Percentiles rank a stretch among this genome's conserved stretches.
Conservation (phyloP, 306 rosid species). For the Neltuma alba region DNA sequence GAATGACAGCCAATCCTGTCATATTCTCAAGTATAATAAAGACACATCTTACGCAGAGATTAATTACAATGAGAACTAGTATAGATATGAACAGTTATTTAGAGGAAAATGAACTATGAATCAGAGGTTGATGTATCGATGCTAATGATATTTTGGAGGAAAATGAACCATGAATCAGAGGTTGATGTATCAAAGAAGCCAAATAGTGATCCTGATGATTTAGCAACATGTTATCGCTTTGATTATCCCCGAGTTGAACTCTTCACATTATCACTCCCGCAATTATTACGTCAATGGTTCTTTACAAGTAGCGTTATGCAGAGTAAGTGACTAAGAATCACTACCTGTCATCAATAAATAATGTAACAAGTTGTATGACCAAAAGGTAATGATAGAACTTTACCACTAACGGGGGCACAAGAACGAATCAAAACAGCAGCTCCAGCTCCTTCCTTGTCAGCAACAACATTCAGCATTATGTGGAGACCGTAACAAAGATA, state of each 20-base stretch:
- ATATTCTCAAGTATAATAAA: neutral
- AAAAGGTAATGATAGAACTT: slow-evolving; percentile 5
- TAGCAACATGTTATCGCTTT: neutral
- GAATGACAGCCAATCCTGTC: slow-evolving; percentile 82
- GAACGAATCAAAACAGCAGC: slow-evolving; percentile 90
- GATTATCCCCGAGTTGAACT: slow-evolving; percentile 3
- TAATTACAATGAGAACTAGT: neutral
- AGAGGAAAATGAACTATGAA: neutral
- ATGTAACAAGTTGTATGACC: neutral
- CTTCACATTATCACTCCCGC: neutral
- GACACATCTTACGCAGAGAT: neutral
- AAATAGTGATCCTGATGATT: neutral
- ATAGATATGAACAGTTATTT: neutral
- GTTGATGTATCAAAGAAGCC: neutral
- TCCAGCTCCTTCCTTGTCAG: slow-evolving; percentile 88
- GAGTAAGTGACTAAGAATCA: neutral
- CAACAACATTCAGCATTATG: slow-evolving; percentile 81
- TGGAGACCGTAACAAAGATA: slow-evolving; percentile 91
- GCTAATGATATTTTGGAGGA: neutral
- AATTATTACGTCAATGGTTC: neutral
- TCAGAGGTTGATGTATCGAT: neutral
- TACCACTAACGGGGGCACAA: slow-evolving; percentile 91
- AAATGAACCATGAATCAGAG: too few species aligned
- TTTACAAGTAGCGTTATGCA: neutral
- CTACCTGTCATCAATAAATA: neutral